Evolutionary conservation across 345 rosid species (phyloP).

Genomic region (Microthlaspi erraticum): DNA sequence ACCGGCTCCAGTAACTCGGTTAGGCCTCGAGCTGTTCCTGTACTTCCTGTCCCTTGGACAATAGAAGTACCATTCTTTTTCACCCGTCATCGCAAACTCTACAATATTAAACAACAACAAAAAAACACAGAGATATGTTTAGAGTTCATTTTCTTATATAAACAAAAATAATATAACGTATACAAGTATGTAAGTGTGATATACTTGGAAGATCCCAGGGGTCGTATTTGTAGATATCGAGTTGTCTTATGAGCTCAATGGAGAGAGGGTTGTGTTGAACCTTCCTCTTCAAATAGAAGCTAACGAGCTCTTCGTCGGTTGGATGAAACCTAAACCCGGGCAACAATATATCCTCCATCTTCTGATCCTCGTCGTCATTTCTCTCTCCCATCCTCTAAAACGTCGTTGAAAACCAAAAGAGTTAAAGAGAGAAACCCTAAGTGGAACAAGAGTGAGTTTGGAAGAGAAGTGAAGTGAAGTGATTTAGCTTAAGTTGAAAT

Average conservation of each 20-base stretch:
- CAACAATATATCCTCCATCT: conserved; percentile 70
- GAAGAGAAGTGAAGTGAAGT: conserved; percentile 45
- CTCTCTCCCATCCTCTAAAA: conserved; percentile 51
- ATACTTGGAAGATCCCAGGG: conserved; percentile 98
- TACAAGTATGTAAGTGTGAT: background rate
- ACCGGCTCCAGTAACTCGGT: conserved; percentile 85
- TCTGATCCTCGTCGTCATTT: conserved; percentile 51
- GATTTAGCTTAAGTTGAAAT: conserved; percentile 51
- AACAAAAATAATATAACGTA: background rate
- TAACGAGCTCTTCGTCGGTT: conserved; percentile 90
- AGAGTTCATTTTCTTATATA: conserved; percentile 1
- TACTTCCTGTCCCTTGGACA: conserved; percentile 94
- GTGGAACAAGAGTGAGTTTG: conserved; percentile 28
- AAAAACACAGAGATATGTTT: background rate
- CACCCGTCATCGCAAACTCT: conserved; percentile 80
- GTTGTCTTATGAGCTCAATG: conserved; percentile 79
- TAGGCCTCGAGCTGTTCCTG: conserved; percentile 85
- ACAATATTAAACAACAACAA: background rate
- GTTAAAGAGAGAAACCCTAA: conserved; percentile 25
- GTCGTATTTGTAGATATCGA: conserved; percentile 87
- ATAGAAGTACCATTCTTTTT: conserved; percentile 88
- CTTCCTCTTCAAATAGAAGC: conserved; percentile 81
- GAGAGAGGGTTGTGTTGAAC: conserved; percentile 72
- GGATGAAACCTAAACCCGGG: conserved; percentile 97
- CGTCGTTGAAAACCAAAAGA: conserved; percentile 21